These are phyloP conservation scores for Immersiporthe knoxdaviesiana DNA, from an alignment of 2,329 filamentous ascomycete species.

Conservation along the genomic window DNA sequence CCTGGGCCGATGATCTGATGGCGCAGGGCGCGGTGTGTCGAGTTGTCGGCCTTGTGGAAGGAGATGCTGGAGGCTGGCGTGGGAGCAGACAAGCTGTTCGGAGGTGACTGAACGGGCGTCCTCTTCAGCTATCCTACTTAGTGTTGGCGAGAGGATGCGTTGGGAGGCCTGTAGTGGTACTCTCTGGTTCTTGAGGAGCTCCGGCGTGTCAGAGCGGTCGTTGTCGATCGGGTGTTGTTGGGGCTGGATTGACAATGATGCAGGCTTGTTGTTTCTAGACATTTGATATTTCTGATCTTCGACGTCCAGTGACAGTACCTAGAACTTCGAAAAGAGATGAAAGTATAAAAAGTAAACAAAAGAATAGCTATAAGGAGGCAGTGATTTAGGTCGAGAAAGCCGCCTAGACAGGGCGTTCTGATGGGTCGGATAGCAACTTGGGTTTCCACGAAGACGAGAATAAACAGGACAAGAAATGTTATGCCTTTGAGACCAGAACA, in stretches of 20 bases:
- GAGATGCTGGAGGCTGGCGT: background rate
- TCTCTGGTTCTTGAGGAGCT: background rate
- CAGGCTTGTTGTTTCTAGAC: background rate
- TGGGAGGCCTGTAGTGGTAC: background rate
- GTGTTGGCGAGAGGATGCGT: background rate
- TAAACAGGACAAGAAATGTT: background rate
- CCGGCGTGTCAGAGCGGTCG: background rate
- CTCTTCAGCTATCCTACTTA: conserved; percentile 3
- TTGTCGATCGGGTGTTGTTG: background rate
- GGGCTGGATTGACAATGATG: conserved; percentile 4
- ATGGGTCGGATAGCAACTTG: background rate
- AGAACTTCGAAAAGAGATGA: background rate
- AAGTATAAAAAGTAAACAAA: no score
- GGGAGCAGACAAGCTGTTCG: background rate
- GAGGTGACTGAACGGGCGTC: background rate
- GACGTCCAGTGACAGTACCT: conserved; percentile 9
- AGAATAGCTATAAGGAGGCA: background rate
- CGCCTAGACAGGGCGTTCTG: background rate
- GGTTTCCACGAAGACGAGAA: background rate
- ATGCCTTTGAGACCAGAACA: background rate
- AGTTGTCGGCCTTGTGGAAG: background rate
- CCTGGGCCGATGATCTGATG: background rate
- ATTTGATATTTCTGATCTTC: background rate
- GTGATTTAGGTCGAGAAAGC: conserved; percentile 3
- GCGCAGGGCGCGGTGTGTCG: background rate